Base-by-base conservation (phyloP, 139 green algal species). In the Micromonas pusilla region DNA sequence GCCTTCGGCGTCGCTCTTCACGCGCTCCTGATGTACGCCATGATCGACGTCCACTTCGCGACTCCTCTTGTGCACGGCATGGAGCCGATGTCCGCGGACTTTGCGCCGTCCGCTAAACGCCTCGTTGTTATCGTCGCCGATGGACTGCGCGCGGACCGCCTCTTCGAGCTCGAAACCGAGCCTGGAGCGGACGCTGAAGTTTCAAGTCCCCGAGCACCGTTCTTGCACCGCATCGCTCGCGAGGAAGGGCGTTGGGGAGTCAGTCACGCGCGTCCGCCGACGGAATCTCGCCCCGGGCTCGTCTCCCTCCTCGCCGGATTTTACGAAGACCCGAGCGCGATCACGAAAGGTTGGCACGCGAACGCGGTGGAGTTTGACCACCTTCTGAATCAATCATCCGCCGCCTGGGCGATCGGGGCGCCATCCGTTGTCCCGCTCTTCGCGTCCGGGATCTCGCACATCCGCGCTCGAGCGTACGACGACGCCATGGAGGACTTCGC, bases 341-440 rank as follows among this genome's bases (percentile, higher is more conserved):
- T 80, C 6, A 80, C 62, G 4, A 80, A 80, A 21, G 72, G 70
- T 25, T 86, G 82, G 82, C 52, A 83, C 65, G 72, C 66, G 30
- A 86, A 86, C 62, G 70, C 78, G 20, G 78, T 83, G 68, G 52
- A 79, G 31, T 86, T 86, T 26, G 82, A 86, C 63, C 77, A 77
- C n/a, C 30, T 86, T 4, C 73, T 86, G 63, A 81, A 81, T 70
- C 73, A 77, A 25, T 80, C 37, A 26, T 60, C 64, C 36, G 68
- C 30, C 1, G 63, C 78, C 2, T 86, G 78, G 78, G 82, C 71
- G 23, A 79, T 79, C 2, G 82, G 82, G 21, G 72, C 65, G 45
- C 82, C 82, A 62, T 73, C 80, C 67, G 72, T 86, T 26, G 78
- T 86, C 19, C 82, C 82, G 1, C 73, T 86, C 3, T 86, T 83